Percentiles rank a stretch among this genome's conserved stretches.
Conservation (phyloP, 441 rosid species). For the Adansonia gregorii region DNA sequence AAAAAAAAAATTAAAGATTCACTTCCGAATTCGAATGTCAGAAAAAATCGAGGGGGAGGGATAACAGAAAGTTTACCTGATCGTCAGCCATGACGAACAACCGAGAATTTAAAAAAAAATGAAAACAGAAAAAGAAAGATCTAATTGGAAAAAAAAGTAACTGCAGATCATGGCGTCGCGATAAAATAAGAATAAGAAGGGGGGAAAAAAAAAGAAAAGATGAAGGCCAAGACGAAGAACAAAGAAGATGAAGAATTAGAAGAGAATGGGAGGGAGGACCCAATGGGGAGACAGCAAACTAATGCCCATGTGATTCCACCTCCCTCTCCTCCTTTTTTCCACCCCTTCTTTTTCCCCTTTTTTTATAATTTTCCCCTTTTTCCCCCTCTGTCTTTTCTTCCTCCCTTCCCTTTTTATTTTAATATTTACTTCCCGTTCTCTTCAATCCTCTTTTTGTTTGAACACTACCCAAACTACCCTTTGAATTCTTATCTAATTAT, state of each 20-base stretch:
- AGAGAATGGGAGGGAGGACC: conserved; percentile 23
- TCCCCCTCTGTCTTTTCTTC: background rate
- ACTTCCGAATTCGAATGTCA: background rate
- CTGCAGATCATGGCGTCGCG: conserved; percentile 36
- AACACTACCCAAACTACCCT: background rate
- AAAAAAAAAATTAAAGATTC: background rate
- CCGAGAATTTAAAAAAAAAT: conserved; percentile 13
- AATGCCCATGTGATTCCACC: conserved; percentile 74
- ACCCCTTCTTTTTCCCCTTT: conserved; percentile 15
- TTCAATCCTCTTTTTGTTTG: background rate
- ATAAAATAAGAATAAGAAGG: conserved; percentile 17
- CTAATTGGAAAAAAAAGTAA: conserved; percentile 16
- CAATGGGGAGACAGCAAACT: conserved; percentile 28
- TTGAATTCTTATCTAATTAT: background rate
- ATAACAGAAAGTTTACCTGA: conserved; percentile 46
- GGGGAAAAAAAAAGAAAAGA: background rate
- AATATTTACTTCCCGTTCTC: background rate
- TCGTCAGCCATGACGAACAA: conserved; percentile 61
- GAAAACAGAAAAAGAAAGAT: background rate
- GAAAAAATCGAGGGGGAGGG: background rate
- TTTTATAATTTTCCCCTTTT: background rate
- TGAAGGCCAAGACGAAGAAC: conserved; percentile 34
- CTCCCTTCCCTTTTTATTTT: background rate
- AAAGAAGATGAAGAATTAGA: conserved; percentile 28
- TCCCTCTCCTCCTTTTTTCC: conserved; percentile 28